Base-by-base conservation (phyloP, 352 stramenopile genomes). In the Phytophthora tentaculata region DNA sequence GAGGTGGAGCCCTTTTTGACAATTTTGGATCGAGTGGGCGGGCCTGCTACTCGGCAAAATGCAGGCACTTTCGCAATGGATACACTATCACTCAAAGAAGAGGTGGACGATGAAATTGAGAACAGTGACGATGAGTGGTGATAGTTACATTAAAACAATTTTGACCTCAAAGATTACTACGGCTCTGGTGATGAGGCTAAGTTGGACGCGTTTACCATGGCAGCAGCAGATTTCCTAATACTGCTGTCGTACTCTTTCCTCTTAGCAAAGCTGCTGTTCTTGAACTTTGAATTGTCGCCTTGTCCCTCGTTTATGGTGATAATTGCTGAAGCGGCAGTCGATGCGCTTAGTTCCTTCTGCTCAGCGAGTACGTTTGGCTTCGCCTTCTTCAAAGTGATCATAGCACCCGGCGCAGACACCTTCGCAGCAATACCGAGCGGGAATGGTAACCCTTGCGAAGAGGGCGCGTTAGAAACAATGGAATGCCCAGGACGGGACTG, bases 21-120 rank as follows among this genome's bases (percentile, higher is more conserved):
- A 48, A 57, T 82, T 3, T 83, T 90, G 53, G 64, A 79, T 39
- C 57, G 26, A 66, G 58, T 51, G 1, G 45, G 59, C 41, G 47
- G 59, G 4, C 39, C 32, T 8, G 17, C n/a, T 17, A 63, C 43
- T 60, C 20, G 52, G 29, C 32, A 49, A 9, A 55, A 48, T 29
- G 12, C 35, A 28, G 47, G 39, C 54, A 61, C 23, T 20, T 67
- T 56, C 26, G 39, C 44, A 9, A 59, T 78, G 23, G 45, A 67
- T 53, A 41, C 19, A 28, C 41, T 66, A 1, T 69, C 64, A 29
- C 29, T 73, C 20, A 45, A 60, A 20, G 61, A 76, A 26, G 59
- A 80, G 35, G 39, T 86, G n/a, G 74, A 90, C 22, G 85, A 93
- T 57, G 83, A 91, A 49, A 91, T 93, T 60, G 81, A 93, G 49